phyloP scores from a whole-genome alignment of 208 protist genomes.

The Porcisia hertigi region DNA sequence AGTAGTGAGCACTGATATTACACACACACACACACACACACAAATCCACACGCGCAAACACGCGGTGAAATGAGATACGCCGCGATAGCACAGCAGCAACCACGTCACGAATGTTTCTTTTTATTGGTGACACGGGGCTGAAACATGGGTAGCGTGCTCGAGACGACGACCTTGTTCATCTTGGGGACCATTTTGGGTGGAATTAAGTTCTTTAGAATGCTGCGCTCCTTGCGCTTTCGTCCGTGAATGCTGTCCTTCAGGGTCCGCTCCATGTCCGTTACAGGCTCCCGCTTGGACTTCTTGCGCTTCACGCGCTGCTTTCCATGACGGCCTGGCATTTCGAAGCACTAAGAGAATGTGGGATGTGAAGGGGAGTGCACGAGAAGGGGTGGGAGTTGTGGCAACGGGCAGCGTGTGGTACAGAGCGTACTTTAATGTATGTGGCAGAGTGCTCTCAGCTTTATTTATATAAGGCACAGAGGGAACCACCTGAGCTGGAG shows the following conservation, averaged over 20 bases:
- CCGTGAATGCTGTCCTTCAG: slow-evolving; percentile 91
- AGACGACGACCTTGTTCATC: slow-evolving; percentile 62
- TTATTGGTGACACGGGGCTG: slow-evolving; percentile 26
- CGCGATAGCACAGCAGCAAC: neutral
- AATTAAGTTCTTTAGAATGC: slow-evolving; percentile 79
- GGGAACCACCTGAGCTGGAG: neutral
- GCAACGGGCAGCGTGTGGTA: neutral
- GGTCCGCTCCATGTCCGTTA: slow-evolving; percentile 86
- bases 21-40: too few species aligned
- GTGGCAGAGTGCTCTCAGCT: neutral
- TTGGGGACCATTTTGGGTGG: slow-evolving; percentile 66
- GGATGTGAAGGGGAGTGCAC: neutral
- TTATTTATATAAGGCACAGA: neutral
- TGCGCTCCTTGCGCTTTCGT: slow-evolving; percentile 74
- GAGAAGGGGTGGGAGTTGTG: neutral
- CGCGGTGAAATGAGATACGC: too few species aligned
- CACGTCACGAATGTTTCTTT: neutral
- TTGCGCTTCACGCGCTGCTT: slow-evolving; percentile 91
- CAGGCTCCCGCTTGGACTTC: slow-evolving; percentile 77
- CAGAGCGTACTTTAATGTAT: neutral
- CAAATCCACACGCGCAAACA: too few species aligned
- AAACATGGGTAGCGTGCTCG: slow-evolving; percentile 82
- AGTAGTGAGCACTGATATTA: too few species aligned
- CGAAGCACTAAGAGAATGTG: neutral
- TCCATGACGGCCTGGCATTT: slow-evolving; percentile 86